Base-by-base conservation (phyloP, 371 early-diverging fungal genomes). In the Mucor racemosus region DNA sequence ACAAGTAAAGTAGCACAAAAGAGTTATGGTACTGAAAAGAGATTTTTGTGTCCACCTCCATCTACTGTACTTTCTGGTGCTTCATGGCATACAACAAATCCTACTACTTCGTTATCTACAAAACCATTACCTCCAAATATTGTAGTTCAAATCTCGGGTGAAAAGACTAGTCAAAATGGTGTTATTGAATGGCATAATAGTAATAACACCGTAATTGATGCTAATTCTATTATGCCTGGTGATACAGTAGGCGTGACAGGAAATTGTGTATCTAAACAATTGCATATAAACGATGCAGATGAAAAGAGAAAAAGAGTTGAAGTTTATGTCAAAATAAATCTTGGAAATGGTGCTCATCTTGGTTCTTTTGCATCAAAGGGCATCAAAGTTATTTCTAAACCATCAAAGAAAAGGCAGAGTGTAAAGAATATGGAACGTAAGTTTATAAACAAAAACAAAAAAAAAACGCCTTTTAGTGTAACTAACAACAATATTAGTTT, bases 331-430 rank as follows among this genome's bases (percentile, higher is more conserved):
- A 86, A 90, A 36, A 79, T 94, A 55, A 84, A 84, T 55, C 84
- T 89, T 59, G 86, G 88, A 9, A 79, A 90, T 44, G 88, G 88
- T 60, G 44, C 84, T 36, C 72, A 84, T 61, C 68, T 92, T 9
- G 90, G 90, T 34, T 87, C 87, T 5, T 88, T 93, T 69, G 81
- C 85, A 39, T 90, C 91, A 60, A 89, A 88, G 63, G 87, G 91
- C 7, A 91, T 94, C 70, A 92, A 92, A 71, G 93, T 94, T n/a
- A 94, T 94, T 62, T 88, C 89, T 75, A 94, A 94, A 73, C 94
- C 94, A 0, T 89, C 90, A 66, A 94, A 94, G 77, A 93, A 93
- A 77, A 80, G 92, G 46, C 95, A 89, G 74, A 94, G 91, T 72
- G 88, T 86, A 33, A 92, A 91, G 75, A 95, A 95, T 71, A 91